Conservation (phyloP, 495 filamentous ascomycete genomes). For the Talaromyces wortmannii region DNA sequence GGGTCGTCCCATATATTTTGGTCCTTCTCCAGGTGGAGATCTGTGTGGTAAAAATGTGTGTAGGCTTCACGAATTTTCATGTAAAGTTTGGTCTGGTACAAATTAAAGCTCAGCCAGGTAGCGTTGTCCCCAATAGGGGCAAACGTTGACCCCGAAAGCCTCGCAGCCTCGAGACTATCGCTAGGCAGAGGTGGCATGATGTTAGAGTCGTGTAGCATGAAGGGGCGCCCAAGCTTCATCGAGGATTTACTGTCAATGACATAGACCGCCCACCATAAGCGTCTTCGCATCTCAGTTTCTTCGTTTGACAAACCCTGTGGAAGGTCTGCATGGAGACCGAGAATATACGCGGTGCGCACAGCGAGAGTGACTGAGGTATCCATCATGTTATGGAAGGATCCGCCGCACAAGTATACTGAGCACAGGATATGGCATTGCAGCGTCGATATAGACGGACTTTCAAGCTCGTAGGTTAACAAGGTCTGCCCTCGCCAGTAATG, state of each 20-base stretch:
- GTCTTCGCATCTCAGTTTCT: slow-evolving; percentile 33
- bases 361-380: slow-evolving; percentile 31
- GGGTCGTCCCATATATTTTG: slow-evolving; percentile 17
- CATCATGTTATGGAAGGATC: slow-evolving; percentile 43
- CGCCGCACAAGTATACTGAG: slow-evolving; percentile 36
- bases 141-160: slow-evolving; percentile 28
- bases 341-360: slow-evolving; percentile 39
- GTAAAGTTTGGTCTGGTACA: slow-evolving; percentile 31
- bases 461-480: slow-evolving; percentile 36
- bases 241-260: slow-evolving; percentile 36
- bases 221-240: slow-evolving; percentile 49
- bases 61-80: slow-evolving; percentile 28
- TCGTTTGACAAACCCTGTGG: slow-evolving; percentile 20
- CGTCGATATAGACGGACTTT: slow-evolving; percentile 42
- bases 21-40: slow-evolving; percentile 6
- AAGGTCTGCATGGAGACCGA: slow-evolving; percentile 46
- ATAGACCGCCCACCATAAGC: slow-evolving; percentile 48
- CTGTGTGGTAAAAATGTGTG: slow-evolving; percentile 24
- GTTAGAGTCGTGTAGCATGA: slow-evolving; percentile 19
- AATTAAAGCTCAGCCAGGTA: slow-evolving; percentile 31
- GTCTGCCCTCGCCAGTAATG: slow-evolving; percentile 38
- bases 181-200: slow-evolving; percentile 31
- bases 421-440: slow-evolving; percentile 44
- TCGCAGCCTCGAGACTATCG: slow-evolving; percentile 24
- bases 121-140: slow-evolving; percentile 25